A percentile compares a stretch with the other conserved stretches of the same genome.
Evolutionary conservation across 768 basidiomycete species (phyloP).

Genomic region (Clavaria fumosa): DNA sequence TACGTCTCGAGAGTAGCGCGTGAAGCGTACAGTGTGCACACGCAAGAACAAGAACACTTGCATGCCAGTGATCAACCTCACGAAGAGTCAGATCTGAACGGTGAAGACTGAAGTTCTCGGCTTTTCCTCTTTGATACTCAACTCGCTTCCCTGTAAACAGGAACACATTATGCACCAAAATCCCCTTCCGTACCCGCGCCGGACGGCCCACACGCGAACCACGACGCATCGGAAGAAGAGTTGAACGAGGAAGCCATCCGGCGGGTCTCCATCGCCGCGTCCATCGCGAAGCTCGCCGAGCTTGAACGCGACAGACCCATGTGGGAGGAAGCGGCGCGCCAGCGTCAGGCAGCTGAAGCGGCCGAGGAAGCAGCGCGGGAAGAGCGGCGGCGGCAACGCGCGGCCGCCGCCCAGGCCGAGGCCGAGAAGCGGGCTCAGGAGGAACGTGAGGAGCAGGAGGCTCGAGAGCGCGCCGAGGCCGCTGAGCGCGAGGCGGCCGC

Average conservation of each 20-base stretch:
- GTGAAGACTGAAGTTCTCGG: too few species aligned
- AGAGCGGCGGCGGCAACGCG: constrained; percentile 13
- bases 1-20: too few species aligned
- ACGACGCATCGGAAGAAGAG: constrained; percentile 11
- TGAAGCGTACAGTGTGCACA: too few species aligned
- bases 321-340: constrained; percentile 40
- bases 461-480: constrained; percentile 13
- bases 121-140: too few species aligned
- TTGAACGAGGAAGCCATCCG: constrained; percentile 24
- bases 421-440: constrained; percentile 14
- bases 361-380: constrained; percentile 29
- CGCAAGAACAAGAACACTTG: too few species aligned
- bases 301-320: constrained; percentile 47
- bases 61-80: too few species aligned
- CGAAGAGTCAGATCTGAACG: too few species aligned
- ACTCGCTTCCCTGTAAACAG: too few species aligned
- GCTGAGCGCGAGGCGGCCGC: constrained; percentile 20
- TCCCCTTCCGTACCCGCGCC: too few species aligned
- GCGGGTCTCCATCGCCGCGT: constrained; percentile 38
- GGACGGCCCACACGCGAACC: too few species aligned
- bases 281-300: constrained; percentile 51
- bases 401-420: constrained; percentile 13
- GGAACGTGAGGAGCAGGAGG: constrained; percentile 16
- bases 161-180: too few species aligned
- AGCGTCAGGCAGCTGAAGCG: constrained; percentile 27